These are phyloP conservation scores for Castanea mollissima DNA, from an alignment of 306 rosid genomes.

Conservation along the genomic window DNA sequence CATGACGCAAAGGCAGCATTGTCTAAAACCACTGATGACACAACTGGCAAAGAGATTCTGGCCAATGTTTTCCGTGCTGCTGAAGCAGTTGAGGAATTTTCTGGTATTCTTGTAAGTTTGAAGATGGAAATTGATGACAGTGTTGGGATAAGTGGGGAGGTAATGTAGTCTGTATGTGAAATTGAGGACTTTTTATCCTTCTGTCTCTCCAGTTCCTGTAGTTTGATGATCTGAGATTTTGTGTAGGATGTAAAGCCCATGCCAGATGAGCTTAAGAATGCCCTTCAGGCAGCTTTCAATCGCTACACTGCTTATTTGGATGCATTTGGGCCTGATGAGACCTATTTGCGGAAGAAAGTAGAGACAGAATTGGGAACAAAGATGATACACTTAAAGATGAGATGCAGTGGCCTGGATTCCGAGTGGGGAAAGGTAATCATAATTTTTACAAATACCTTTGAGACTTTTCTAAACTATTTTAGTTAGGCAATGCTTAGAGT, in stretches of 20 bases:
- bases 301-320: constrained; percentile 81
- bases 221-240: constrained; percentile 24
- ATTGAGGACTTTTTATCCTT: background rate
- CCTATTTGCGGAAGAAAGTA: constrained; percentile 84
- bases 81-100: constrained; percentile 77
- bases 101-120: constrained; percentile 52
- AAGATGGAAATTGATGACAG: constrained; percentile 87
- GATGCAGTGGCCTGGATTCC: constrained; percentile 76
- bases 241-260: constrained; percentile 63
- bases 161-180: constrained; percentile 15
- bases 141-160: constrained; percentile 86
- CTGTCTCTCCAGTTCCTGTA: background rate
- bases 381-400: constrained; percentile 89
- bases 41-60: constrained; percentile 61
- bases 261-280: constrained; percentile 57
- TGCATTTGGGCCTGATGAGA: constrained; percentile 81
- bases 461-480: background rate
- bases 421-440: constrained; percentile 91
- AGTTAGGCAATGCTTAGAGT: background rate
- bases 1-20: constrained; percentile 54
- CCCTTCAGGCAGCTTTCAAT: constrained; percentile 48
- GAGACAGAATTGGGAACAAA: constrained; percentile 84
- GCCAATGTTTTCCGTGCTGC: constrained; percentile 75
- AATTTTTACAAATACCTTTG: background rate
- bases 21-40: constrained; percentile 64